A percentile compares a stretch with the other conserved stretches of the same genome.
Evolutionary conservation across 495 filamentous ascomycete genomes (phyloP).

Genomic region (Umbilicaria muhlenbergii): DNA sequence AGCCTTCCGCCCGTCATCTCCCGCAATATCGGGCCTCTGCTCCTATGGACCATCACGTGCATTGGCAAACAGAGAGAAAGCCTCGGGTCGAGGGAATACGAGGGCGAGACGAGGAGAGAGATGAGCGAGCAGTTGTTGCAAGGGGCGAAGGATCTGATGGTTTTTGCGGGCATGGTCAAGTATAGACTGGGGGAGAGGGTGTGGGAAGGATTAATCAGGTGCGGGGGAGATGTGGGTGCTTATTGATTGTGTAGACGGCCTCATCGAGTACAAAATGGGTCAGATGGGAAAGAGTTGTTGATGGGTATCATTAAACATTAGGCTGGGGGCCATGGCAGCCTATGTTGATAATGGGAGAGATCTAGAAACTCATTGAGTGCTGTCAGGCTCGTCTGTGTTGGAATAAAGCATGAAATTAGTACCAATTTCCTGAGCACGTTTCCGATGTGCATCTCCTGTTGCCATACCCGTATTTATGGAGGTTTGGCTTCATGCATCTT

Average conservation of each 20-base stretch:
- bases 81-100: slow-evolving; percentile 48
- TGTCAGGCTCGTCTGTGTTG: no score
- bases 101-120: slow-evolving; percentile 53
- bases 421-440: no score
- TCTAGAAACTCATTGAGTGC: no score
- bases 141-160: slow-evolving; percentile 73
- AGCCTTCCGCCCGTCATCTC: slow-evolving; percentile 59
- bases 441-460: no score
- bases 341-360: no score
- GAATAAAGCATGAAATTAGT: no score
- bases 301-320: no score
- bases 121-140: slow-evolving; percentile 56
- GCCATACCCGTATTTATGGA: no score
- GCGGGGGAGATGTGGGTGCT: slow-evolving; percentile 51
- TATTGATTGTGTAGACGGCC: slow-evolving; percentile 20
- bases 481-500: no score
- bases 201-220: slow-evolving; percentile 67
- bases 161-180: slow-evolving; percentile 86
- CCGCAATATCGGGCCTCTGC: slow-evolving; percentile 70
- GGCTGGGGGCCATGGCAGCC: no score
- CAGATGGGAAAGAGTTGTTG: no score
- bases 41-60: slow-evolving; percentile 84
- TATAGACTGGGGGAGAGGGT: slow-evolving; percentile 65
- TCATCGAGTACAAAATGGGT: no score
- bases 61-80: slow-evolving; percentile 59